Base-by-base conservation (phyloP, 768 basidiomycete genomes). In the Mycena polygramma region DNA sequence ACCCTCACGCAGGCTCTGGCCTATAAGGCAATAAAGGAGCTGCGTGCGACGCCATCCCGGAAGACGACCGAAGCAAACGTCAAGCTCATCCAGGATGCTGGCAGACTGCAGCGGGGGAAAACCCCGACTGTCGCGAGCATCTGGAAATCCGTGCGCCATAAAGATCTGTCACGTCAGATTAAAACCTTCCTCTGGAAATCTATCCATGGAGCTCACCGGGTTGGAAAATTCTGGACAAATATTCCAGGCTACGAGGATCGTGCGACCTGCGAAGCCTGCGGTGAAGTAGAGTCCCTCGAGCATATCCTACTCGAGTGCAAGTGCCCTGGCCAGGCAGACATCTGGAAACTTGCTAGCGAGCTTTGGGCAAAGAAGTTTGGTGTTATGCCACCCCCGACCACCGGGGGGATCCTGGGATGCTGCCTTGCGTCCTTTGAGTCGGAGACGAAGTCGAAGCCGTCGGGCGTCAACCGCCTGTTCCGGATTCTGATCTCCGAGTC, bases 401-500 rank as follows among this genome's bases (percentile, higher is more conserved):
- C 17, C 11, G 41, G 41, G 41, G 41, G 19, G 1, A 57, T 75
- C 10, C 54, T 74, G 15, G 75, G 74, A 3, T 66, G 66, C 20
- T 30, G 63, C 0, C 49, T 69, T 0, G n/a, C 53, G 9, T 37
- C 35, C 10, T 70, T n/a, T 61, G 46, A 57, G 19, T 20, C 24
- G 9, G 49, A 61, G 35, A 55, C 19, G 8, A 55, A 53, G 26
- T n/a, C 22, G 24, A 51, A 43, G 22, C 43, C 49, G 0, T 51
- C 48, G 1, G 66, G 49, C 2, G 24, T 17, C 2, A 46, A 41
- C 51, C 45, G 74, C 15, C 65, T 73, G 19, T 66, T 55, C 36
- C 55, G 62, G n/a, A 74, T 73, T 17, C n/a, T 71, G 17, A 61
- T 75, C 20, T 71, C 75, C 26, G 73, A 74, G 54, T 62, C 63